Evolutionary conservation across 345 rosid genomes (phyloP).

Genomic region (Aethionema arabicum): DNA sequence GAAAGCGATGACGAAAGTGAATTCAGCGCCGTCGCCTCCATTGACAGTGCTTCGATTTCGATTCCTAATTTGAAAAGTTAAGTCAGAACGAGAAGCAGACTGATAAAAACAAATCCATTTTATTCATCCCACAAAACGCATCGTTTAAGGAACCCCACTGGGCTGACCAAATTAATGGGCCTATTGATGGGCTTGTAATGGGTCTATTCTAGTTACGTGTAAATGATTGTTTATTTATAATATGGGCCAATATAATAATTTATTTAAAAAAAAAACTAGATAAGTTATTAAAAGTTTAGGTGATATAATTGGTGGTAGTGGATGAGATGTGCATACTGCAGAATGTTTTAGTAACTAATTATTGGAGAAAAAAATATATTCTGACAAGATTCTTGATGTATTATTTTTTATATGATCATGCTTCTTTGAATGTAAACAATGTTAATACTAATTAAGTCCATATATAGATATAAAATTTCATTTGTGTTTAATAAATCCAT

Average conservation of each 20-base stretch:
- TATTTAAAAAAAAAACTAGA: too few relatives aligned
- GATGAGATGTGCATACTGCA: constrained; percentile 7
- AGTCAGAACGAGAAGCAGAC: neutral
- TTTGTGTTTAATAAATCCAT: too few relatives aligned
- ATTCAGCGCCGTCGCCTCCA: constrained; percentile 38
- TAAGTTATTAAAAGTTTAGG: neutral
- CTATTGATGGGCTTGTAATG: constrained; percentile 9
- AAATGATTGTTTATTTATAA: too few relatives aligned
- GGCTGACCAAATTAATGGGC: too few relatives aligned
- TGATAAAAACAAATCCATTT: too few relatives aligned
- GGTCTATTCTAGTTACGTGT: neutral
- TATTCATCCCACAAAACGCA: too few relatives aligned
- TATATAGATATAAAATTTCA: too few relatives aligned
- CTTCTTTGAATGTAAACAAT: constrained; percentile 10
- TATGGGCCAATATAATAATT: neutral
- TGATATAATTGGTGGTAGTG: constrained; percentile 14
- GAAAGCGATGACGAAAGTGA: constrained; percentile 24
- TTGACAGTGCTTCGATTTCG: neutral
- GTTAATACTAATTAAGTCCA: neutral
- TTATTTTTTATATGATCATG: neutral
- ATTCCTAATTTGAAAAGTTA: neutral
- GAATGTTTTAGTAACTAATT: constrained; percentile 3
- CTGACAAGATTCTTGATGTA: neutral
- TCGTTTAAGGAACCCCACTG: too few relatives aligned
- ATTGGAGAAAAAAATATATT: constrained; percentile 1